A percentile compares a stretch with the other conserved stretches of the same genome.
Evolutionary conservation across 1,139 yeast genomes (phyloP).

Genomic region (Suhomyces bokatorum): DNA sequence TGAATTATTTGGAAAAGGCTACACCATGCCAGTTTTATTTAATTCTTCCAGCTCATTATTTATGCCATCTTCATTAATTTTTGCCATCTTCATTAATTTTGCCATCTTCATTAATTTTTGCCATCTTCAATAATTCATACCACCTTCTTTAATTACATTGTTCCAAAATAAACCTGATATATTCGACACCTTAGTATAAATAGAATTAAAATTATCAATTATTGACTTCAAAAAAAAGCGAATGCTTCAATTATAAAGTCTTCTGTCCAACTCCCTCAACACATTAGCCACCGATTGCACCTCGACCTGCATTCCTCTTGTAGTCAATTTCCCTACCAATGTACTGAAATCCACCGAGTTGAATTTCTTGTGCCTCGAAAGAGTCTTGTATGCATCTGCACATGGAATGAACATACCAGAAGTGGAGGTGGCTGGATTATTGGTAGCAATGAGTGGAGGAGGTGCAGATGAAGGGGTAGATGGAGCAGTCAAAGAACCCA

Average conservation of each 20-base stretch:
- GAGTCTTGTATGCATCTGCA: slow-evolving; percentile 83
- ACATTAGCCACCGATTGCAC: slow-evolving; percentile 85
- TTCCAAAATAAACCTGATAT: background rate
- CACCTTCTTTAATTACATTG: background rate
- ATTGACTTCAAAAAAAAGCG: background rate
- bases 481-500: slow-evolving; percentile 20
- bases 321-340: slow-evolving; percentile 72
- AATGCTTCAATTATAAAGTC: slow-evolving; percentile 49
- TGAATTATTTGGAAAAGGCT: background rate
- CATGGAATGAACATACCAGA: slow-evolving; percentile 73
- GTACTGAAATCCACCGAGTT: slow-evolving; percentile 69
- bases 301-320: slow-evolving; percentile 86
- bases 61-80: too few relatives aligned
- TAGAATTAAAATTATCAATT: slow-evolving; percentile 1
- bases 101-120: too few relatives aligned
- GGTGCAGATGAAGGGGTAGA: slow-evolving; percentile 24
- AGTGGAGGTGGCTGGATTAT: slow-evolving; percentile 20
- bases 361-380: slow-evolving; percentile 78
- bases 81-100: too few relatives aligned
- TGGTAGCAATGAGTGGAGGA: slow-evolving; percentile 22
- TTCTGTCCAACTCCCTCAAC: slow-evolving; percentile 72
- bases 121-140: too few relatives aligned
- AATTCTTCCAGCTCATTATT: too few relatives aligned
- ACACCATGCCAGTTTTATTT: background rate
- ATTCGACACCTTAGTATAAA: background rate